A percentile compares a stretch with the other conserved stretches of the same genome.
phyloP scores from a whole-genome alignment of 2,329 filamentous ascomycete genomes.

The Coleophoma cylindrospora region DNA sequence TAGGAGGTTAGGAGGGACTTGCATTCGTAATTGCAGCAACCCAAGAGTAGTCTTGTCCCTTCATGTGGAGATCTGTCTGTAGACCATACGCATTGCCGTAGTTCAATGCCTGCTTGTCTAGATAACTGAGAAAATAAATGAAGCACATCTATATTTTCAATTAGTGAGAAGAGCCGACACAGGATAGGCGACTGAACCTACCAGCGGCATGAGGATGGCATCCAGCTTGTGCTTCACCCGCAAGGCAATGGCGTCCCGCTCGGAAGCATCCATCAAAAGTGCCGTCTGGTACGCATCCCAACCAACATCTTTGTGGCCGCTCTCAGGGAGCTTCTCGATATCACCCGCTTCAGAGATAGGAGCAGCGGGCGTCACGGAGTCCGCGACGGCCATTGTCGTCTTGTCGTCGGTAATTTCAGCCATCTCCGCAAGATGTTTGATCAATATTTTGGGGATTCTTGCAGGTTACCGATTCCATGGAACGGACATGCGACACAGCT shows the following conservation, averaged over 20 bases:
- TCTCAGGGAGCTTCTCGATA: background rate
- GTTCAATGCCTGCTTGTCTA: constrained; percentile 30
- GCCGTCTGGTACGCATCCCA: constrained; percentile 24
- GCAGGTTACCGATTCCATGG: no score
- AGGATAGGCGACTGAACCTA: constrained; percentile 8
- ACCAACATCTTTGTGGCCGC: background rate
- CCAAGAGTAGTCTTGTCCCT: constrained; percentile 37
- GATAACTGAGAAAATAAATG: constrained; percentile 30
- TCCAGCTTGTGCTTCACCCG: constrained; percentile 30
- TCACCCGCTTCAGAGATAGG: background rate
- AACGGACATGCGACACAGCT: no score
- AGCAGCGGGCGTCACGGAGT: background rate
- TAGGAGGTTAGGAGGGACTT: background rate
- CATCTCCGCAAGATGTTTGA: no score
- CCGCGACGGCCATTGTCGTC: no score
- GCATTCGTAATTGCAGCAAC: constrained; percentile 30
- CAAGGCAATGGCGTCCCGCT: constrained; percentile 25
- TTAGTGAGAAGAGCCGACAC: constrained; percentile 24
- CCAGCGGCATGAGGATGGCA: constrained; percentile 29
- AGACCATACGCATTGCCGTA: constrained; percentile 36
- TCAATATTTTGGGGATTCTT: no score
- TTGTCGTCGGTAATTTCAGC: no score
- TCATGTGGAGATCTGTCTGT: constrained; percentile 33
- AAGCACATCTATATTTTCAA: background rate
- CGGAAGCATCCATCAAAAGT: constrained; percentile 26